Conservation (phyloP, 345 rosid genomes). For the Eucalyptus paniculata region DNA sequence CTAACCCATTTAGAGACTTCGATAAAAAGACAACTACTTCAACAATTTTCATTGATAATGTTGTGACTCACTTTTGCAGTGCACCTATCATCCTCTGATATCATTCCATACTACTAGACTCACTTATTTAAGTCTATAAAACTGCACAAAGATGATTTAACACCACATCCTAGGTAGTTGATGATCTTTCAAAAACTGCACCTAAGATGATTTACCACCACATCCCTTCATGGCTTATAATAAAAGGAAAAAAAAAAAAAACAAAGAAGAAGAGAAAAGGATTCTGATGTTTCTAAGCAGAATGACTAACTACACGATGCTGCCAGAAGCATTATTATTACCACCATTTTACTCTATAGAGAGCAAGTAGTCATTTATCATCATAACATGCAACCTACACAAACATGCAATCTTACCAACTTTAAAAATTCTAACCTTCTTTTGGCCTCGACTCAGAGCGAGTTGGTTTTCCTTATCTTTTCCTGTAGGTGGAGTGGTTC, state of each 20-base stretch:
- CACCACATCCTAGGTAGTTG: neutral
- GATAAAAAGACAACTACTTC: neutral
- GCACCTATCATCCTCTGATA: neutral
- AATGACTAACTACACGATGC: neutral
- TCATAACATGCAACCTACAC: neutral
- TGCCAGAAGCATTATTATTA: neutral
- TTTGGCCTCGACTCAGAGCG: conserved; percentile 48
- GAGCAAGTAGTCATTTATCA: neutral
- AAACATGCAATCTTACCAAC: neutral
- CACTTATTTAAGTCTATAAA: neutral
- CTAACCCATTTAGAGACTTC: neutral
- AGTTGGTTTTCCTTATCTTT: conserved; percentile 44
- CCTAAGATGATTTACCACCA: neutral
- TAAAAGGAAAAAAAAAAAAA: neutral
- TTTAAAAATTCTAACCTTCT: conserved; percentile 37
- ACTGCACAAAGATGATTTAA: neutral
- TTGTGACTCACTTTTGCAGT: neutral
- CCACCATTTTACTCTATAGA: neutral
- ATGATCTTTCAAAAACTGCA: neutral
- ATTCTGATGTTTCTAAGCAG: neutral
- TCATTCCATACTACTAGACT: neutral
- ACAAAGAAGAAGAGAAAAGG: neutral
- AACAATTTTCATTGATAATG: neutral
- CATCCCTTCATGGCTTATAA: neutral
- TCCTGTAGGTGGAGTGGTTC: conserved; percentile 4